A percentile compares a stretch with the other conserved stretches of the same genome.
Evolutionary conservation across 2,329 filamentous ascomycete species (phyloP).

Genomic region (Diatrype stigma): DNA sequence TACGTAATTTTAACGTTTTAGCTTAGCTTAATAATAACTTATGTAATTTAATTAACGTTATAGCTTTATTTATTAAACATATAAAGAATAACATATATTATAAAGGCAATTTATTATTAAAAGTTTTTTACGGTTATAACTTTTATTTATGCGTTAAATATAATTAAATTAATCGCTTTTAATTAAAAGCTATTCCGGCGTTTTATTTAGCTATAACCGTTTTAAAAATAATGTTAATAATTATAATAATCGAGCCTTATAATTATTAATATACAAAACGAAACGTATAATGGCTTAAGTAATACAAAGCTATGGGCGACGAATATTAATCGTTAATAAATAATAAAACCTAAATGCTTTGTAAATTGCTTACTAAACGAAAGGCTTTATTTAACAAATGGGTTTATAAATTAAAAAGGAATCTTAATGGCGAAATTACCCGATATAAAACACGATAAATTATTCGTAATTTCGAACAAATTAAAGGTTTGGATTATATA

Average conservation of each 20-base stretch:
- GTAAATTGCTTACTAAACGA: neutral
- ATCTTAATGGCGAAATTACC: neutral
- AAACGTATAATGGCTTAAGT: slow-evolving; percentile 1
- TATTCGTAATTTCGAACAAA: neutral
- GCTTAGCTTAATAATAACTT: no score
- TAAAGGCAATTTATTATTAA: no score
- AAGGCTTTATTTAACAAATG: neutral
- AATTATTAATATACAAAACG: slow-evolving; percentile 3
- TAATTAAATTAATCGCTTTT: no score
- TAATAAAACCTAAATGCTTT: slow-evolving; percentile 1
- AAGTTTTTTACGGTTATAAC: no score
- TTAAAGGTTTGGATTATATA: neutral
- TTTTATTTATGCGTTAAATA: no score
- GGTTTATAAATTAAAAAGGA: neutral
- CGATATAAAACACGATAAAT: neutral
- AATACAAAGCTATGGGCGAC: slow-evolving; percentile 1
- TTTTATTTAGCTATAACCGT: no score
- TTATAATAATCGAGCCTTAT: slow-evolving; percentile 1
- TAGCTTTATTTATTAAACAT: no score
- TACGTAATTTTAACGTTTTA: neutral
- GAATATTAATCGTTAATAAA: slow-evolving; percentile 6
- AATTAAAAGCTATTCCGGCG: no score
- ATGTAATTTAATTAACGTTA: no score
- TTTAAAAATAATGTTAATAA: no score
- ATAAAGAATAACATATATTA: no score